These are phyloP conservation scores for Rhodotorula kratochvilovae DNA, from an alignment of 768 basidiomycete genomes.

Conservation along the genomic window DNA sequence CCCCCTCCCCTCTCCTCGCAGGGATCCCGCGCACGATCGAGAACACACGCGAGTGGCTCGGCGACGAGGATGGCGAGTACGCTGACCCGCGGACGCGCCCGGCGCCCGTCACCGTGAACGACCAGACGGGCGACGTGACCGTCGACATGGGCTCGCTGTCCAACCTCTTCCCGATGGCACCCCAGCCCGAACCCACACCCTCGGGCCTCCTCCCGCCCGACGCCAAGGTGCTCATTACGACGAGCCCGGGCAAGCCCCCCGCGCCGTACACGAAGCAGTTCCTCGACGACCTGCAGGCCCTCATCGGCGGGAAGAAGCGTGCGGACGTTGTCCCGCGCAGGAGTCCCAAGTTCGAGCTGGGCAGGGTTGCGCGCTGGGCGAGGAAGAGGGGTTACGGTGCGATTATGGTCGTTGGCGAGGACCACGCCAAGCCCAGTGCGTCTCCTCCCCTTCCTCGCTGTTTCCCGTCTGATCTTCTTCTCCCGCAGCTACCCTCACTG, in stretches of 20 bases:
- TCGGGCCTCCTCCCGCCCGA: constrained; percentile 46
- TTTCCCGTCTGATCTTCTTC: not conserved
- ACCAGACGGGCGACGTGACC: constrained; percentile 49
- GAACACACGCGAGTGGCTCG: constrained; percentile 72
- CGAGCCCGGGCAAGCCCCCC: constrained; percentile 37
- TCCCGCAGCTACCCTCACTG: constrained; percentile 76
- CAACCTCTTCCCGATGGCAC: constrained; percentile 56
- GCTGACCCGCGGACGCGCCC: constrained; percentile 37
- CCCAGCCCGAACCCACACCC: constrained; percentile 48
- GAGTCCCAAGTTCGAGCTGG: constrained; percentile 82
- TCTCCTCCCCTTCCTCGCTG: constrained; percentile 24
- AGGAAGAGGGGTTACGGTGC: constrained; percentile 81
- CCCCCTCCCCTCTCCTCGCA: not conserved
- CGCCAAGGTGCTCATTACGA: constrained; percentile 41
- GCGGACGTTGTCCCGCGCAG: constrained; percentile 68
- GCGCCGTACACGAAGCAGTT: constrained; percentile 38
- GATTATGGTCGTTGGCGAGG: constrained; percentile 88
- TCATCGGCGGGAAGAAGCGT: constrained; percentile 53
- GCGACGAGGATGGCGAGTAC: constrained; percentile 38
- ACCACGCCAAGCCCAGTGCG: constrained; percentile 88
- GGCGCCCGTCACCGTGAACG: constrained; percentile 39
- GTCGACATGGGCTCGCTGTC: constrained; percentile 47
- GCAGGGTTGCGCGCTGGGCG: constrained; percentile 93
- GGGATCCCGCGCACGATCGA: constrained; percentile 63
- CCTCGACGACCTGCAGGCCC: constrained; percentile 41